Conservation (phyloP, 2,329 filamentous ascomycete genomes). For the Alternaria brassicae region DNA sequence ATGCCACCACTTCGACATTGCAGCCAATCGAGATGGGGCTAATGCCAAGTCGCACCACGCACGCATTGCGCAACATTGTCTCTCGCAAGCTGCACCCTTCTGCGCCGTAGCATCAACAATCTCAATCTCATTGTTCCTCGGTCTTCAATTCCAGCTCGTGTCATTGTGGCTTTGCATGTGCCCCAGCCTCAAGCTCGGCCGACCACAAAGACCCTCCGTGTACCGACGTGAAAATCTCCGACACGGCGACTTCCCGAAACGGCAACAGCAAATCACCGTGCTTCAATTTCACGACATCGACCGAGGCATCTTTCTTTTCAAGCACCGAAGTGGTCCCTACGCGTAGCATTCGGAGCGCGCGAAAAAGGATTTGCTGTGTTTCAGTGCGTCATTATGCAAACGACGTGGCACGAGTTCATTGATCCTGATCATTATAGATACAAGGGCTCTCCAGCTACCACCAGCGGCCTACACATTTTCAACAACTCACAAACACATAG, state of each 20-base stretch:
- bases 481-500: neutral
- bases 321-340: slow-evolving; percentile 16
- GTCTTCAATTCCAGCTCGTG: neutral
- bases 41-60: neutral
- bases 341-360: slow-evolving; percentile 17
- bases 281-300: slow-evolving; percentile 10
- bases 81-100: neutral
- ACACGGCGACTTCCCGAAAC: neutral
- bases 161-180: neutral
- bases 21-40: neutral
- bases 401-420: slow-evolving; percentile 12
- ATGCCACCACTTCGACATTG: neutral
- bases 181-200: slow-evolving; percentile 11
- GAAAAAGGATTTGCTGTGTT: slow-evolving; percentile 9
- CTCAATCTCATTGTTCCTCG: neutral
- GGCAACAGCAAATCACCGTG: slow-evolving; percentile 22
- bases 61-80: neutral
- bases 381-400: slow-evolving; percentile 21
- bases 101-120: neutral
- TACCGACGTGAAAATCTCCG: slow-evolving; percentile 14
- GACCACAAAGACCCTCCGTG: neutral
- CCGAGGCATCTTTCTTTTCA: slow-evolving; percentile 30
- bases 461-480: neutral
- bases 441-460: neutral
- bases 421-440: slow-evolving; percentile 11